phyloP scores from a whole-genome alignment of 2,329 filamentous ascomycete genomes.

The Endothia cerciana region DNA sequence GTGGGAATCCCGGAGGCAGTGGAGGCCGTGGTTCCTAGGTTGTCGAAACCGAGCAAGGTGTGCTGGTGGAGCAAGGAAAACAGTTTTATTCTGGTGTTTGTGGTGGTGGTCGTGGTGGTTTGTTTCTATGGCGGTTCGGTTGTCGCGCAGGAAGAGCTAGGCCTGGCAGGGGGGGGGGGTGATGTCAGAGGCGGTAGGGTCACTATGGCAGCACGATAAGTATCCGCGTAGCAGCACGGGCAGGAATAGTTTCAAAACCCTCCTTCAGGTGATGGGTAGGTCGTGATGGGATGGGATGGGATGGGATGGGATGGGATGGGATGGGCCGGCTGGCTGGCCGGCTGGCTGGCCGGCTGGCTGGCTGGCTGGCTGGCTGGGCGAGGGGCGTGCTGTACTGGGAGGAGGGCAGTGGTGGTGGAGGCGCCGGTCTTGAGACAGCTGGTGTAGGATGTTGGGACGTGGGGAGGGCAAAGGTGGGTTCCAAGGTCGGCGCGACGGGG shows the following conservation, averaged over 20 bases:
- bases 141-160: background rate
- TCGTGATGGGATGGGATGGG: too few species aligned
- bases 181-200: conserved; percentile 1
- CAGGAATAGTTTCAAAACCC: conserved; percentile 1
- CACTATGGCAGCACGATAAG: background rate
- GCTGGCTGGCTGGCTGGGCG: too few species aligned
- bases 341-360: too few species aligned
- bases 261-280: too few species aligned
- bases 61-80: background rate
- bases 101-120: background rate
- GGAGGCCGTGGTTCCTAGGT: background rate
- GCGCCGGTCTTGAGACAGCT: conserved; percentile 1
- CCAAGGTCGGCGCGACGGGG: background rate
- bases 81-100: conserved; percentile 4
- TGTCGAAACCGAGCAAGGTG: background rate
- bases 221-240: background rate
- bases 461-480: background rate
- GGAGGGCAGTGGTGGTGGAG: background rate
- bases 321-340: too few species aligned
- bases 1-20: too few species aligned
- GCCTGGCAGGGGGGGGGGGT: background rate
- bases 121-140: too few species aligned
- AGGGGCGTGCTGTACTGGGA: background rate
- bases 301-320: too few species aligned
- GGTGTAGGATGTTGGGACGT: background rate